Evolutionary conservation across 768 basidiomycete species (phyloP), one percentile per base, ranked within the genome.

Genomic region (Exidia glandulosa): DNA sequence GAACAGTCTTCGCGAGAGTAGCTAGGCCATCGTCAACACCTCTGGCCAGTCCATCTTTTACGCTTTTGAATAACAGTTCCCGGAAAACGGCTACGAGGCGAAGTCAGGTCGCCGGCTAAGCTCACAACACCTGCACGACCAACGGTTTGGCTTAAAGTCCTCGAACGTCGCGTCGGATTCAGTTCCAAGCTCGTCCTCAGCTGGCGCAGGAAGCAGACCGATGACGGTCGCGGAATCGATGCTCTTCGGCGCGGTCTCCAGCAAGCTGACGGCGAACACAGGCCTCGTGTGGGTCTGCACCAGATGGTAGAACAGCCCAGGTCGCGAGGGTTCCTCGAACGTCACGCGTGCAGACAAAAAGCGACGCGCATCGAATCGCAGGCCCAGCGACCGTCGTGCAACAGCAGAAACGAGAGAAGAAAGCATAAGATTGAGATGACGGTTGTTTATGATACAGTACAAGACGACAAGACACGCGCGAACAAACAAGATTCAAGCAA

Each of bases 61-160:
- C 73, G 10, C 80, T 80, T 57, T 80, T 71, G 64, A 91, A 87
- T 54, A 91, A 68, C 9, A 88, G 64, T 0, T 73, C 67, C 27
- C 82, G 70, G 68, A 91, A 90, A 32, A 71, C 72, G 7, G 78
- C 89, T 90, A 63, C 19, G 33, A 45, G 37, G 16, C 29, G 34
- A 9, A 56, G 41, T 57, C 59, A 10, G 25, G 2, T 32, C 16
- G 48, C 3, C 19, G 37, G 23, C 34, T 12, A 16, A 19, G 57
- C 3, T 31, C 31, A 13, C 47, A 30, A 48, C n/a, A n/a, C n/a
- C n/a, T n/a, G n/a, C n/a, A 23, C 30, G 14, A 60, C 6, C 64
- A 66, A 90, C 90, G 65, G 67, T 91, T 92, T 65, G 83, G 83
- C 58, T 73, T 71, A 64, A 91, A 90, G 68, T 90, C 88, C 59